Conservation (phyloP, 2,329 filamentous ascomycete genomes). For the Diatrype stigma region DNA sequence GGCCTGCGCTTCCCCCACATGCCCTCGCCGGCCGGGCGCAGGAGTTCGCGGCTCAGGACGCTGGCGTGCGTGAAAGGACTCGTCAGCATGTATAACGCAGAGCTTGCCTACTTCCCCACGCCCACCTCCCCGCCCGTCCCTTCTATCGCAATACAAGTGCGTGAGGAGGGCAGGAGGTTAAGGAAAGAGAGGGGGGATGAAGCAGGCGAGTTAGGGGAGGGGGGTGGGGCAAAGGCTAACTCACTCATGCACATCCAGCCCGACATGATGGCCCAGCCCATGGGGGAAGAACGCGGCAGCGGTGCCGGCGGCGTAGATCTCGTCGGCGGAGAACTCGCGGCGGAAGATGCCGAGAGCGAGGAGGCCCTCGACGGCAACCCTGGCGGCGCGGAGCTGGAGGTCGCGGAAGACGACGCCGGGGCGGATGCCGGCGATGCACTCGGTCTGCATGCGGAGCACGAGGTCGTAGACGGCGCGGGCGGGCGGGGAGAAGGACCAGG, state of each 20-base stretch:
- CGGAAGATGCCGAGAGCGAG: slow-evolving; percentile 67
- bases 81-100: neutral
- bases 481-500: slow-evolving; percentile 55
- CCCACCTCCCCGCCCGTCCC: neutral
- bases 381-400: slow-evolving; percentile 68
- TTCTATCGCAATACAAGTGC: neutral
- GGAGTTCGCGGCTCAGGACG: slow-evolving; percentile 26
- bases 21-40: slow-evolving; percentile 23
- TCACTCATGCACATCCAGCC: slow-evolving; percentile 59
- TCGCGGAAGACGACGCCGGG: slow-evolving; percentile 68
- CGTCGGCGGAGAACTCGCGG: slow-evolving; percentile 49
- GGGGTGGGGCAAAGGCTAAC: slow-evolving; percentile 5
- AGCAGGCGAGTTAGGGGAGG: slow-evolving; percentile 1
- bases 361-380: slow-evolving; percentile 68
- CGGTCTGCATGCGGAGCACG: slow-evolving; percentile 75
- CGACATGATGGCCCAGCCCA: slow-evolving; percentile 61
- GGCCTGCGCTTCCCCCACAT: slow-evolving; percentile 29
- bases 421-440: slow-evolving; percentile 64
- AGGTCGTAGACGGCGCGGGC: slow-evolving; percentile 70
- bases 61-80: slow-evolving; percentile 4
- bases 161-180: neutral
- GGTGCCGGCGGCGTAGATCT: slow-evolving; percentile 50
- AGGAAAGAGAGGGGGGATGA: neutral
- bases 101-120: neutral
- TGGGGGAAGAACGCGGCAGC: slow-evolving; percentile 63